phyloP scores from a whole-genome alignment of 345 rosid species.

The Firmiana major region DNA sequence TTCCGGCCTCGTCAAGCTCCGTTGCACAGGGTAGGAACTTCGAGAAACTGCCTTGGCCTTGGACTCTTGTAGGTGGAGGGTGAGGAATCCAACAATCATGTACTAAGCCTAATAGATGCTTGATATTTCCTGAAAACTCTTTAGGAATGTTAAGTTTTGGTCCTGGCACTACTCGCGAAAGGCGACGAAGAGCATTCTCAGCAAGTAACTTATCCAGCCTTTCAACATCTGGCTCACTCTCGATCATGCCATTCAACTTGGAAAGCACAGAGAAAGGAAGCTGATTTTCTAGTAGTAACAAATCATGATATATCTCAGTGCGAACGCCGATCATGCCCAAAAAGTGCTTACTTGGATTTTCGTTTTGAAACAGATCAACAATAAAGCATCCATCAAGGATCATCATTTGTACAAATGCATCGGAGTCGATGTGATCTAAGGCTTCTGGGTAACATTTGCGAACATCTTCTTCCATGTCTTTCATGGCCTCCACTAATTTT shows the following conservation, averaged over 20 bases:
- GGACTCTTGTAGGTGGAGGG: too few species aligned
- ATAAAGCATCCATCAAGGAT: conserved; percentile 76
- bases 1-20: neutral
- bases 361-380: conserved; percentile 36
- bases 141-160: too few species aligned
- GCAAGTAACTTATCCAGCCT: too few species aligned
- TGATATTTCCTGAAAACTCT: too few species aligned
- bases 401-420: conserved; percentile 72
- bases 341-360: too few species aligned
- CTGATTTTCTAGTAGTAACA: conserved; percentile 81
- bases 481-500: conserved; percentile 28
- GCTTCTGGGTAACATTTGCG: conserved; percentile 58
- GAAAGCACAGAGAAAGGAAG: conserved; percentile 62
- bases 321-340: too few species aligned
- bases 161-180: too few species aligned
- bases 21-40: neutral
- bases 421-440: conserved; percentile 31
- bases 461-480: conserved; percentile 54
- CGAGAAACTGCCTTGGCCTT: too few species aligned
- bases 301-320: conserved; percentile 28
- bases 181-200: too few species aligned
- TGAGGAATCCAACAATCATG: too few species aligned
- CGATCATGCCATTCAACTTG: conserved; percentile 20
- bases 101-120: too few species aligned
- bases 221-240: too few species aligned